A percentile compares a stretch with the other conserved stretches of the same genome.
Conservation (phyloP, 2,329 filamentous ascomycete species). For the Venturia effusa region DNA sequence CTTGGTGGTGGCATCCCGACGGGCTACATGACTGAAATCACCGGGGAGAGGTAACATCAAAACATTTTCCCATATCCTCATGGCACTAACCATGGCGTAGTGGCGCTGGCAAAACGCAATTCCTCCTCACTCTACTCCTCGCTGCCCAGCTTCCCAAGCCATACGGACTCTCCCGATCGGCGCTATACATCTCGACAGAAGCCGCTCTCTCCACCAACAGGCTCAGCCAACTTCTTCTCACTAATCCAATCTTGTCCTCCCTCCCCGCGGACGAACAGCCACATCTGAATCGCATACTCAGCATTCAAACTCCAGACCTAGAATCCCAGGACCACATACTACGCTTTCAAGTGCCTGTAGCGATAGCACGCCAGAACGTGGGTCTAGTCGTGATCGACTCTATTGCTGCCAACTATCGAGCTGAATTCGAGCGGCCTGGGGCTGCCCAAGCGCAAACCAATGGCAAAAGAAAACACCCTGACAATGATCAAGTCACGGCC, state of each 20-base stretch:
- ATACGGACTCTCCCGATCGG: slow-evolving; percentile 57
- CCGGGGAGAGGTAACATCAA: slow-evolving; percentile 63
- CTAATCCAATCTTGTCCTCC: slow-evolving; percentile 49
- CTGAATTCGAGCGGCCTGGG: slow-evolving; percentile 61
- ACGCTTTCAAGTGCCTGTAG: slow-evolving; percentile 81
- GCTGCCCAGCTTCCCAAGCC: slow-evolving; percentile 71
- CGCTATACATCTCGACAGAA: slow-evolving; percentile 92
- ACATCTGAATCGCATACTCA: slow-evolving; percentile 65
- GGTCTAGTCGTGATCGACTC: slow-evolving; percentile 83
- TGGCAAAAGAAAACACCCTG: neutral
- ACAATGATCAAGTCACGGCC: neutral
- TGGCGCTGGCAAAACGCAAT: slow-evolving; percentile 89
- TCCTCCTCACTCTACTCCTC: slow-evolving; percentile 75
- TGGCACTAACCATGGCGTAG: slow-evolving; percentile 26
- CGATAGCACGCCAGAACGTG: slow-evolving; percentile 62
- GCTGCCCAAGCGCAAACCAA: slow-evolving; percentile 27
- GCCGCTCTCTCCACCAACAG: slow-evolving; percentile 71
- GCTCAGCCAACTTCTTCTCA: slow-evolving; percentile 64
- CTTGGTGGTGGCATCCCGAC: slow-evolving; percentile 72
- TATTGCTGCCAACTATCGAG: slow-evolving; percentile 89
- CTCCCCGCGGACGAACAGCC: slow-evolving; percentile 37
- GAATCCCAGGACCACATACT: slow-evolving; percentile 95
- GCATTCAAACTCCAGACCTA: slow-evolving; percentile 75
- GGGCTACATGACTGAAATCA: slow-evolving; percentile 77
- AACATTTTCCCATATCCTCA: slow-evolving; percentile 14